Evolutionary conservation across 306 rosid species (phyloP).

Genomic region (Lathyrus tuberosus): DNA sequence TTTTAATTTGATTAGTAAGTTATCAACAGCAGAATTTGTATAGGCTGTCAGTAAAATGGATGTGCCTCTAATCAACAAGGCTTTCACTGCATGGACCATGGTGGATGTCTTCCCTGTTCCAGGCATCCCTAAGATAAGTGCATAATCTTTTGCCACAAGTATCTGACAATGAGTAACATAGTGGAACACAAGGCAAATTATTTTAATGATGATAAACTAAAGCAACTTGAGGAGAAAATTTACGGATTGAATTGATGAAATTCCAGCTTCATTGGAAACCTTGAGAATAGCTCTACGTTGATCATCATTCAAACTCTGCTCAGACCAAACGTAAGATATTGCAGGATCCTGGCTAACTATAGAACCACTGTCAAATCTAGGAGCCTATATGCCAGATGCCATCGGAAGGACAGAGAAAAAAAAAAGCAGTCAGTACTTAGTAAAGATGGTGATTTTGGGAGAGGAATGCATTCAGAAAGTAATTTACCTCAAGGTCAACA

Average conservation of each 20-base stretch:
- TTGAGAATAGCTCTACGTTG: conserved; percentile 89
- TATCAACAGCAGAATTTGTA: conserved; percentile 95
- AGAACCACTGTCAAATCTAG: conserved; percentile 87
- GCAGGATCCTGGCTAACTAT: conserved; percentile 92
- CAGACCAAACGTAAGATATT: conserved; percentile 78
- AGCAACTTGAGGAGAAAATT: conserved; percentile 32
- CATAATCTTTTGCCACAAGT: conserved; percentile 88
- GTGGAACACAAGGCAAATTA: conserved; percentile 30
- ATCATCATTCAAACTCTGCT: conserved; percentile 78
- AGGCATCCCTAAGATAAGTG: conserved; percentile 97
- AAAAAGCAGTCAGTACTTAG: conserved; percentile 30
- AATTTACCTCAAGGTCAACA: conserved; percentile 79
- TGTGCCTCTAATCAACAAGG: conserved; percentile 84
- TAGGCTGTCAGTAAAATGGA: conserved; percentile 93
- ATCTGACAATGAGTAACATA: conserved; percentile 55
- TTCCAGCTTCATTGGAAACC: conserved; percentile 52
- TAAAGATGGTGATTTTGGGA: conserved; percentile 5
- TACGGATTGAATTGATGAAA: conserved; percentile 26
- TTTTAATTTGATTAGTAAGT: conserved; percentile 86
- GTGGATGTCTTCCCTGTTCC: conserved; percentile 99
- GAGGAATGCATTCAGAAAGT: conserved; percentile 24
- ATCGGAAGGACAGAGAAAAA: conserved; percentile 29
- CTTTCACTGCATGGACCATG: conserved; percentile 97
- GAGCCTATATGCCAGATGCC: conserved; percentile 63
- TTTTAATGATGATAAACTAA: conserved; percentile 28